Base-by-base conservation (phyloP, 2,329 filamentous ascomycete genomes). In the Colletotrichum sp. region DNA sequence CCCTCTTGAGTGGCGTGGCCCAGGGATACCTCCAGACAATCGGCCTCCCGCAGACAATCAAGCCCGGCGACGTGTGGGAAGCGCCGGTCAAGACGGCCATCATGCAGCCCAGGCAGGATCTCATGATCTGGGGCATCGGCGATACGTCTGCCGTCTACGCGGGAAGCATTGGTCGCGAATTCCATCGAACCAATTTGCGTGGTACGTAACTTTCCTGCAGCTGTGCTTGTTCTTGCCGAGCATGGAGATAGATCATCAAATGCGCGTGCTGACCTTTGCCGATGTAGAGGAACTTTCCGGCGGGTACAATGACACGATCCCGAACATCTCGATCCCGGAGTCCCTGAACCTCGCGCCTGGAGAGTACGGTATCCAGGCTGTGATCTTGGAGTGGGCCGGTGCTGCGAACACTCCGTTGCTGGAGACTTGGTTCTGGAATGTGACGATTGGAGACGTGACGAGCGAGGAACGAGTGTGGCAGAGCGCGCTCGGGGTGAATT, bases 401-500 rank as follows among this genome's bases (percentile, higher is more conserved):
- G 39, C 16, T 18, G 15, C 16, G 18, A 27, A 34, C 12, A 8
- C 4, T 1, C 69, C 60, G 30, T 30, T 10, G 22, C 22, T 71
- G 27, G 69, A 71, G 60, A 65, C 69, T 32, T 71, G 43, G 36
- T 71, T 58, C 52, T 71, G 69, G 69, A 58, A 71, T 32, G 43
- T 71, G 8, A 71, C 69, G 27, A 36, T 71, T 28, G 61, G 69
- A n/a, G 69, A 71, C 15, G 36, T 22, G 9, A 71, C 69, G 27
- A 71, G 60, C 60, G 61, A 55, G 36, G 69, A 71, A 25, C 69
- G 32, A 27, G 61, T 66, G 27, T 71, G 56, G 55, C 55, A 58
- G 27, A 28, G 22, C 1, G 55, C 55, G 0, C 55, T 4, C 4
- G 55, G 55, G 4, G 22, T 4, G 25, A 25, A 58, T 9, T 58